Percentiles rank a stretch among this genome's conserved stretches.
These are phyloP conservation scores for Fraxinus pennsylvanica DNA, from an alignment of 257 asterid species.

Conservation along the genomic window DNA sequence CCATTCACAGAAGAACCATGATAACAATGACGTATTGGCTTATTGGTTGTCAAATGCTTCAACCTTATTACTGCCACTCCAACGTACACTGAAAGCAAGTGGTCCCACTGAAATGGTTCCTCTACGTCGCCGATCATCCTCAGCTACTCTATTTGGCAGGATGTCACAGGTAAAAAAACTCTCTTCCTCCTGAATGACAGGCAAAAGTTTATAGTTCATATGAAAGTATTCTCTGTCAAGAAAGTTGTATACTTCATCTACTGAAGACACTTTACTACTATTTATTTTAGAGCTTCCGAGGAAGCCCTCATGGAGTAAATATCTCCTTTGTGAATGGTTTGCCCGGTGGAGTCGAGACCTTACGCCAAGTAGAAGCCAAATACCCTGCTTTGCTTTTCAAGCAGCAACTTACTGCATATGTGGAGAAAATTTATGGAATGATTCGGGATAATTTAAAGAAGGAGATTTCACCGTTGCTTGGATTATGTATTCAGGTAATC, in stretches of 20 bases:
- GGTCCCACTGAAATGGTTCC: constrained; percentile 91
- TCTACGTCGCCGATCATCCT: constrained; percentile 89
- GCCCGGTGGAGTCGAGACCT: constrained; percentile 82
- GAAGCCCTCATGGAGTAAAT: constrained; percentile 77
- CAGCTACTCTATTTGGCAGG: constrained; percentile 88
- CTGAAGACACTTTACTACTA: constrained; percentile 14
- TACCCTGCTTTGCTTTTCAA: constrained; percentile 98
- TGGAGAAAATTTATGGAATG: constrained; percentile 96
- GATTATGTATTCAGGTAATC: constrained; percentile 91
- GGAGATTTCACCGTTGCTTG: constrained; percentile 99
- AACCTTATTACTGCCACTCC: constrained; percentile 84
- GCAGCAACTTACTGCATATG: constrained; percentile 99
- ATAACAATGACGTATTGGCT: constrained; percentile 84
- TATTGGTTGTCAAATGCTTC: constrained; percentile 99
- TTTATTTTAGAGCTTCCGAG: constrained; percentile 82
- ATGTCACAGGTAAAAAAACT: constrained; percentile 66
- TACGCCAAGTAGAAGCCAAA: constrained; percentile 99
- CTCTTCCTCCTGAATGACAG: constrained; percentile 13
- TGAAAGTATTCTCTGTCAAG: constrained; percentile 7
- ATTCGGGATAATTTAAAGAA: constrained; percentile 95
- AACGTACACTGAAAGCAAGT: constrained; percentile 95
- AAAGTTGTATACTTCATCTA: constrained; percentile 17
- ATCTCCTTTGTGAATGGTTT: constrained; percentile 62
- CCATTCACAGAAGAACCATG: constrained; percentile 69
- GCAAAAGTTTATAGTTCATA: constrained; percentile 4